phyloP scores from a whole-genome alignment of 2,329 filamentous ascomycete species.

The Alternaria burnsii region DNA sequence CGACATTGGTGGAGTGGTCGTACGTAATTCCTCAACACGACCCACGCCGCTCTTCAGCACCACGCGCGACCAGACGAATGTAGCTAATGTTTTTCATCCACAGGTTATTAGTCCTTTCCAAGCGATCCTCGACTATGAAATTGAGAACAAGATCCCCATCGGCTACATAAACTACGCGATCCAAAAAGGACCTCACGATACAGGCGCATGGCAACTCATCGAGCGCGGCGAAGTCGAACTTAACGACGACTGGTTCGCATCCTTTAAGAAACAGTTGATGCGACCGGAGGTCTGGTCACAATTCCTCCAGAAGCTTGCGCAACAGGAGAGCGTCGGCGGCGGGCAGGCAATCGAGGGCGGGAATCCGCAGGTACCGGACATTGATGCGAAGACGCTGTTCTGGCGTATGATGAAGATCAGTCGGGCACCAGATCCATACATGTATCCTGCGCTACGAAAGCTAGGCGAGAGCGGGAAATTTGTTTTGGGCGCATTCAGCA shows the following conservation, averaged over 20 bases:
- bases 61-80: not conserved
- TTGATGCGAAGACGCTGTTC: slow-evolving; percentile 84
- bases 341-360: slow-evolving; percentile 42
- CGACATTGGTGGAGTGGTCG: slow-evolving; percentile 96
- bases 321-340: slow-evolving; percentile 28
- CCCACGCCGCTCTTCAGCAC: not conserved
- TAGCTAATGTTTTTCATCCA: slow-evolving; percentile 1
- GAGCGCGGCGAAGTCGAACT: slow-evolving; percentile 84
- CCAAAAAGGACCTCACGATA: slow-evolving; percentile 74
- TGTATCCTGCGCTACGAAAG: slow-evolving; percentile 81
- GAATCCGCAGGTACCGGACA: slow-evolving; percentile 69
- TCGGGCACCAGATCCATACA: slow-evolving; percentile 80
- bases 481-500: slow-evolving; percentile 79
- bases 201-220: slow-evolving; percentile 85
- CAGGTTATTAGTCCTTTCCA: slow-evolving; percentile 93
- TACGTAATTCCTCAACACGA: slow-evolving; percentile 62
- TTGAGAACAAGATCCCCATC: slow-evolving; percentile 75
- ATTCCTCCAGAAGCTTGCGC: slow-evolving; percentile 56
- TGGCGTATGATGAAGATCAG: slow-evolving; percentile 86
- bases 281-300: slow-evolving; percentile 72
- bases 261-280: slow-evolving; percentile 78
- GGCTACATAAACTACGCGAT: slow-evolving; percentile 95
- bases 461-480: slow-evolving; percentile 61
- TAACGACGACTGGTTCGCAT: slow-evolving; percentile 76
- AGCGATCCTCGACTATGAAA: slow-evolving; percentile 90